Evolutionary conservation across 2,329 filamentous ascomycete species (phyloP).

Genomic region (Aspergillus sojae): DNA sequence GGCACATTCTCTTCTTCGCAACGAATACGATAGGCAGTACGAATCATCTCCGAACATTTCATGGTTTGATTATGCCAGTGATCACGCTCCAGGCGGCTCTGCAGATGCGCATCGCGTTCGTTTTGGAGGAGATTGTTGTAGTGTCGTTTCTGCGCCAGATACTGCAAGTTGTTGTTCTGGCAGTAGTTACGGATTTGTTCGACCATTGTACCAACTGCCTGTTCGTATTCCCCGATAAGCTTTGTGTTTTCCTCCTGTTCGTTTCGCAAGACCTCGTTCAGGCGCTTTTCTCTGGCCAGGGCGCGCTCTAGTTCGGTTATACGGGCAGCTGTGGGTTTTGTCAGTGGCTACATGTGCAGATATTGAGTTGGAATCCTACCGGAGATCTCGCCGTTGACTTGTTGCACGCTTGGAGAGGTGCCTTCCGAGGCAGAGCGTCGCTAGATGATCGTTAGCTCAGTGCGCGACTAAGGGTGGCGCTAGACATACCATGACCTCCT

Average conservation of each 20-base stretch:
- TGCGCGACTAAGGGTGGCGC: not conserved
- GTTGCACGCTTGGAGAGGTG: constrained; percentile 42
- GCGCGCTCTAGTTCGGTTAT: constrained; percentile 53
- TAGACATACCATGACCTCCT: constrained; percentile 50
- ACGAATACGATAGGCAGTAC: constrained; percentile 50
- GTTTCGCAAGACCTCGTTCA: constrained; percentile 45
- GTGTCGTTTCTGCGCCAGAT: constrained; percentile 49
- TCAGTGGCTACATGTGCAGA: not conserved
- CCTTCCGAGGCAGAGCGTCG: constrained; percentile 47
- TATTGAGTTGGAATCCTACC: constrained; percentile 31
- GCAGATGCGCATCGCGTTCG: constrained; percentile 53
- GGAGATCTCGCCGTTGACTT: constrained; percentile 47
- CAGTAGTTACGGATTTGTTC: constrained; percentile 55
- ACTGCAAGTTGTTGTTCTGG: constrained; percentile 52
- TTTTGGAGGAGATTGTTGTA: constrained; percentile 55
- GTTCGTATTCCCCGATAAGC: constrained; percentile 52
- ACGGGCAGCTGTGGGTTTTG: constrained; percentile 31
- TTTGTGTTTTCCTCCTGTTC: constrained; percentile 53
- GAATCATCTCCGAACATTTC: constrained; percentile 52
- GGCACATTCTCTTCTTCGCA: constrained; percentile 52
- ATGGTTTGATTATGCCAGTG: constrained; percentile 53
- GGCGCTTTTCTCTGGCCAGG: constrained; percentile 48
- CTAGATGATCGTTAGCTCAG: constrained; percentile 30
- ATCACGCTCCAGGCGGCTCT: constrained; percentile 52
- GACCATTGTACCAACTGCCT: constrained; percentile 49